Conservation (phyloP, 2,329 filamentous ascomycete species). For the Diaporthe eres region DNA sequence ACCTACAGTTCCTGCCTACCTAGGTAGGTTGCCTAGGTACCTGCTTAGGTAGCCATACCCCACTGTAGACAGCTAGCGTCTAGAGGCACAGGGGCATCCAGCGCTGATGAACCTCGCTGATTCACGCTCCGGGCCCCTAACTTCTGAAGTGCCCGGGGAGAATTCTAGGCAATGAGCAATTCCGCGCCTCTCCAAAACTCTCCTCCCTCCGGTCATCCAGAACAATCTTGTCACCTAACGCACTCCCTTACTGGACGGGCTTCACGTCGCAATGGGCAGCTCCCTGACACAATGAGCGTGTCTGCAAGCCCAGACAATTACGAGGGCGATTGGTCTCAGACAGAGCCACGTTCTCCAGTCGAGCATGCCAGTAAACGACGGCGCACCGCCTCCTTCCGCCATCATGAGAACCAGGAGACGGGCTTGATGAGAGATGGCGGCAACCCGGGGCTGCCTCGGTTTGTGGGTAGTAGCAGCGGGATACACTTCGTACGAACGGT, state of each 20-base stretch:
- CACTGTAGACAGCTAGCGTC: background rate
- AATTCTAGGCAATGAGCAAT: background rate
- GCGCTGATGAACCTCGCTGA: background rate
- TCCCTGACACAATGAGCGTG: conserved; percentile 23
- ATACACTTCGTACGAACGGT: conserved; percentile 72
- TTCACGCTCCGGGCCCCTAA: background rate
- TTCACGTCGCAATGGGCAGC: background rate
- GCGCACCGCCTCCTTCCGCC: conserved; percentile 31
- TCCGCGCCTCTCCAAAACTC: background rate
- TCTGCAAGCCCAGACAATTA: conserved; percentile 6
- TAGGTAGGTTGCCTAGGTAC: background rate
- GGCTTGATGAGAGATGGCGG: conserved; percentile 64
- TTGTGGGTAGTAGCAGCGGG: conserved; percentile 70
- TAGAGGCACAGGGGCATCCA: background rate
- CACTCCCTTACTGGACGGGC: no score
- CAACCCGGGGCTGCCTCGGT: conserved; percentile 63
- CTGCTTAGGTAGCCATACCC: background rate
- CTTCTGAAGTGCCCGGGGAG: no score
- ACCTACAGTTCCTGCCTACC: background rate
- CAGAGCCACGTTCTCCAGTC: conserved; percentile 17
- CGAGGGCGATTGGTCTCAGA: conserved; percentile 30
- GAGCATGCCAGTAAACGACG: conserved; percentile 34
- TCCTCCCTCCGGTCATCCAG: background rate
- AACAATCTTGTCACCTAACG: background rate
- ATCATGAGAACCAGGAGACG: conserved; percentile 36